These are phyloP conservation scores for Phoenix roebelenii DNA, from an alignment of 176 grass and related monocot species.

Conservation along the genomic window DNA sequence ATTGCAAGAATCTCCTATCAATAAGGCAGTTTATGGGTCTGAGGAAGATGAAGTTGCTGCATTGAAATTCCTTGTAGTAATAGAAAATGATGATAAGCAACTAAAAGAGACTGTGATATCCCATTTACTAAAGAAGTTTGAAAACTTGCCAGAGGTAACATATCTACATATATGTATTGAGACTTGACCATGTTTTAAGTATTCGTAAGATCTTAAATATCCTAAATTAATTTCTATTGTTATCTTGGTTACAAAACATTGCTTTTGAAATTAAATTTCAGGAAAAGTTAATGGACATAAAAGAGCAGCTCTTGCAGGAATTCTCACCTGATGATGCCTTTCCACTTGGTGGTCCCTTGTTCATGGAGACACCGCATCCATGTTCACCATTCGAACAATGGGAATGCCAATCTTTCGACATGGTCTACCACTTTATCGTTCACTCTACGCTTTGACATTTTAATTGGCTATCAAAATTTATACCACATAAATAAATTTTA, in stretches of 20 bases:
- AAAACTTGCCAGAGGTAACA: constrained; percentile 53
- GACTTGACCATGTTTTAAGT: no score
- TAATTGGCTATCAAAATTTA: not conserved
- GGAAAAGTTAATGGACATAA: constrained; percentile 47
- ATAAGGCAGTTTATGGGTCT: constrained; percentile 47
- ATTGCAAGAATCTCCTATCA: constrained; percentile 33
- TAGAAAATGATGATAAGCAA: constrained; percentile 56
- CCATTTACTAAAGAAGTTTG: constrained; percentile 54
- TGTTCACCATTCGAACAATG: constrained; percentile 45
- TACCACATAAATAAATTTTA: not conserved
- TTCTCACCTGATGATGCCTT: constrained; percentile 87
- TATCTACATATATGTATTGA: no score
- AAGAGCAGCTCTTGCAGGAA: constrained; percentile 70
- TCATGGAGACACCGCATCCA: constrained; percentile 66
- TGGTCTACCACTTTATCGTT: constrained; percentile 38
- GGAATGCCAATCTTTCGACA: constrained; percentile 51
- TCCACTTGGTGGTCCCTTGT: constrained; percentile 58
- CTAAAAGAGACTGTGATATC: constrained; percentile 61
- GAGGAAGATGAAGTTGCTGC: constrained; percentile 76
- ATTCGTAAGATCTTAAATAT: no score
- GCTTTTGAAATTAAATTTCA: constrained; percentile 22
- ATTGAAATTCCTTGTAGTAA: constrained; percentile 49
- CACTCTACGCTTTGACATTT: not conserved
- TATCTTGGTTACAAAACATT: no score
- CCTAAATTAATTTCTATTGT: no score